phyloP scores from a whole-genome alignment of 2,329 filamentous ascomycete genomes.

The Aspergillus neoniger region DNA sequence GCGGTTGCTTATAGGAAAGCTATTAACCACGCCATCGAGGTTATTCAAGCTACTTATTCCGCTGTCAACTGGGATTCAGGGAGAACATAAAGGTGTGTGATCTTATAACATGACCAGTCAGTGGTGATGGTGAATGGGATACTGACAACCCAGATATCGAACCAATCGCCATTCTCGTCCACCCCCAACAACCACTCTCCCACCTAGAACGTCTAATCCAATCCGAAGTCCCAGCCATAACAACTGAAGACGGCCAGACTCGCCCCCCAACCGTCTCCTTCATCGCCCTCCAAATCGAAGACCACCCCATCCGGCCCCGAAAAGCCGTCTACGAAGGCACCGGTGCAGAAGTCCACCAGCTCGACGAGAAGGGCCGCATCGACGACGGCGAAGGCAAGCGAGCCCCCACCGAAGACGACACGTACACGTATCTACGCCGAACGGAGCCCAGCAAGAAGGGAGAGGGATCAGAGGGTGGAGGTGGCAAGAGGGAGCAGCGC shows the following conservation, averaged over 20 bases:
- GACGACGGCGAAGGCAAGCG: background rate
- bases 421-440: constrained; percentile 68
- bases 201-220: constrained; percentile 89
- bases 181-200: constrained; percentile 86
- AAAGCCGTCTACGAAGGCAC: constrained; percentile 38
- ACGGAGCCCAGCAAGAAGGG: constrained; percentile 16
- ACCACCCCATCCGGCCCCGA: constrained; percentile 54
- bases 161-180: constrained; percentile 79
- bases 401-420: constrained; percentile 56
- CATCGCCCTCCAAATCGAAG: constrained; percentile 72
- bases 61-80: constrained; percentile 63
- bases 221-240: constrained; percentile 74
- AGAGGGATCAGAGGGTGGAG: background rate
- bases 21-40: constrained; percentile 76
- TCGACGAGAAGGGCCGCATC: constrained; percentile 12
- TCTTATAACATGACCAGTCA: no score
- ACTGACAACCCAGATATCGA: constrained; percentile 60
- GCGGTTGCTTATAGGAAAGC: constrained; percentile 58
- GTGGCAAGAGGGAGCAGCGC: constrained; percentile 37
- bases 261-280: constrained; percentile 76
- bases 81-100: constrained; percentile 56
- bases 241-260: constrained; percentile 62
- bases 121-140: background rate
- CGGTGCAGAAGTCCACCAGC: constrained; percentile 46
- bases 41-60: constrained; percentile 80